Conservation (phyloP, 108 stramenopile genomes). For the Nitzschia sp. region DNA sequence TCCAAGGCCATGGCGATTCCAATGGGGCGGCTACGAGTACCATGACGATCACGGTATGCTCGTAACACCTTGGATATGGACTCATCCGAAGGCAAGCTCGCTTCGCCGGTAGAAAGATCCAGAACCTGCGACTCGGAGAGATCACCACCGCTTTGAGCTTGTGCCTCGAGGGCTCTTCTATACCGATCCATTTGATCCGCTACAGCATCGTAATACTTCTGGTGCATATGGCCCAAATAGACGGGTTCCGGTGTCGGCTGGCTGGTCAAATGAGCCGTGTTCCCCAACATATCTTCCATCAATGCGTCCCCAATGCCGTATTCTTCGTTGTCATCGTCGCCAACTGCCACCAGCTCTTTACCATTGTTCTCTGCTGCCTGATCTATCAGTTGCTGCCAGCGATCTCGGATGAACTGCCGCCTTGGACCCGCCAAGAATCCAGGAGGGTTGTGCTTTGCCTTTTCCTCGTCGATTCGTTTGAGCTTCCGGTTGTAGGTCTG, state of each 20-base stretch:
- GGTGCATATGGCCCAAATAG: slow-evolving; percentile 63
- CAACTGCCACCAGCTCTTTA: slow-evolving; percentile 26
- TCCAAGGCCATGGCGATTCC: slow-evolving; percentile 67
- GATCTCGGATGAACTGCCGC: slow-evolving; percentile 54
- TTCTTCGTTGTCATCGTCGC: slow-evolving; percentile 49
- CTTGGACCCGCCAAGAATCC: slow-evolving; percentile 68
- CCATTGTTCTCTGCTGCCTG: slow-evolving; percentile 27
- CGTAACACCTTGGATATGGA: slow-evolving; percentile 65
- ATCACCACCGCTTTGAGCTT: neutral
- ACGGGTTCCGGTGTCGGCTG: slow-evolving; percentile 69
- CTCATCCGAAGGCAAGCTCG: slow-evolving; percentile 54
- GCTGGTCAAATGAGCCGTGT: slow-evolving; percentile 66
- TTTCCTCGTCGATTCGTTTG: slow-evolving; percentile 23
- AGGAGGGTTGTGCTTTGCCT: slow-evolving; percentile 61
- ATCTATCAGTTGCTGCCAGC: slow-evolving; percentile 50
- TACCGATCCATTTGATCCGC: slow-evolving; percentile 47
- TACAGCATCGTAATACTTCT: slow-evolving; percentile 54
- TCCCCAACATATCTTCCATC: slow-evolving; percentile 81
- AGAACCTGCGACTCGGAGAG: neutral
- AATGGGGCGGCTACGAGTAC: slow-evolving; percentile 67
- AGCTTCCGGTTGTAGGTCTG: slow-evolving; percentile 61
- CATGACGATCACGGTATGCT: slow-evolving; percentile 78
- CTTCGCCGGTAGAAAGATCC: slow-evolving; percentile 1
- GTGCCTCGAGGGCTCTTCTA: slow-evolving; percentile 22
- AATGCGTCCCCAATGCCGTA: slow-evolving; percentile 78